A percentile compares a stretch with the other conserved stretches of the same genome.
phyloP scores from a whole-genome alignment of 2,329 filamentous ascomycete genomes.

The Ophiostoma montium region DNA sequence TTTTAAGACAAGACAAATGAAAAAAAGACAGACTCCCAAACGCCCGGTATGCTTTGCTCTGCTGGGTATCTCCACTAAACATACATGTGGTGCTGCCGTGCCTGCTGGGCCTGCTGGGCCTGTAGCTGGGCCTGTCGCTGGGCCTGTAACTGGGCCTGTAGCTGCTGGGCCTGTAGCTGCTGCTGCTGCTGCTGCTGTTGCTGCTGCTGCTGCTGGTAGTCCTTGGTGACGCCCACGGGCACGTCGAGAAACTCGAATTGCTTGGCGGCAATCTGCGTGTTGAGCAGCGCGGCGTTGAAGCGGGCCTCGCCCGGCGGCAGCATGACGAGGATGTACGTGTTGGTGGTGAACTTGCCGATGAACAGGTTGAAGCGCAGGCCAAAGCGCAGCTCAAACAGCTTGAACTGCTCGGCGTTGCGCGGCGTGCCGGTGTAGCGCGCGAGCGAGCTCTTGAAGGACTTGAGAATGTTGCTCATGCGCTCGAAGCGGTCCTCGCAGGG shows the following conservation, averaged over 20 bases:
- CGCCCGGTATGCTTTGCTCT: background rate
- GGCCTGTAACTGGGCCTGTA: background rate
- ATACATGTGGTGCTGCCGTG: background rate
- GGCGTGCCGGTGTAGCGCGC: conserved; percentile 66
- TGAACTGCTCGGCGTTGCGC: conserved; percentile 70
- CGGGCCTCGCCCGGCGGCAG: conserved; percentile 81
- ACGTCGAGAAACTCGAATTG: conserved; percentile 61
- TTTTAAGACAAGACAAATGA: background rate
- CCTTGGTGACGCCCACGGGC: conserved; percentile 22
- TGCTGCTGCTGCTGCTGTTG: background rate
- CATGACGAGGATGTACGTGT: conserved; percentile 89
- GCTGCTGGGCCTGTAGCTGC: background rate
- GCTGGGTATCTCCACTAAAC: background rate
- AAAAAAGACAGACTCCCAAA: background rate
- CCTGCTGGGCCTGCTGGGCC: background rate
- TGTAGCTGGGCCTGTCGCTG: background rate
- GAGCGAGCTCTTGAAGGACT: conserved; percentile 85
- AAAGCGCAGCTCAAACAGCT: conserved; percentile 68
- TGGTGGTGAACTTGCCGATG: conserved; percentile 89
- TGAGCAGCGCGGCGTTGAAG: conserved; percentile 82
- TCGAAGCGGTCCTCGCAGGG: conserved; percentile 89
- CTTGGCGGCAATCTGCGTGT: conserved; percentile 73
- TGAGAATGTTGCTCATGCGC: conserved; percentile 90
- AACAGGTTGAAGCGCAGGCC: conserved; percentile 76
- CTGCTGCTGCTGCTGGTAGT: conserved; percentile 5